A percentile compares a stretch with the other conserved stretches of the same genome.
These are phyloP conservation scores for Sextonia rubra DNA, from an alignment of 164 flowering plant genomes.

Conservation along the genomic window DNA sequence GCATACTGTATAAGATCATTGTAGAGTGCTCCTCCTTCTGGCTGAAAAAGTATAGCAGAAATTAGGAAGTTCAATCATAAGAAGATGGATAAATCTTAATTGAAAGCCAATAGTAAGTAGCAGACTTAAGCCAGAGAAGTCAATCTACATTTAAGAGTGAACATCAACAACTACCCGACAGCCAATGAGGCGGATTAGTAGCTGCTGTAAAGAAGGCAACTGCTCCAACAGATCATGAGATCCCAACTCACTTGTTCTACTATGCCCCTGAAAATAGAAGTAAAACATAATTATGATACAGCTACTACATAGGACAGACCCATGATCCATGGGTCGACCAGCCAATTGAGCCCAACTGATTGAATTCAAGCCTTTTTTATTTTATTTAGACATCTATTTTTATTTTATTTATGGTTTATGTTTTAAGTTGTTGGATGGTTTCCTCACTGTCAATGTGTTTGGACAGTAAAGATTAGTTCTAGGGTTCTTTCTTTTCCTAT, in stretches of 20 bases:
- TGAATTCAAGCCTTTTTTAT: too few relatives aligned
- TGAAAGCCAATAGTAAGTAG: not conserved
- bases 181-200: conserved; percentile 70
- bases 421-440: too few relatives aligned
- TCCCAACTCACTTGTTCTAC: conserved; percentile 62
- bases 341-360: too few relatives aligned
- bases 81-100: not conserved
- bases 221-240: conserved; percentile 68
- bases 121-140: not conserved
- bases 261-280: conserved; percentile 37
- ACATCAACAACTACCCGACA: conserved; percentile 52
- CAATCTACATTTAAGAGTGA: not conserved
- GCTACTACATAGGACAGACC: too few relatives aligned
- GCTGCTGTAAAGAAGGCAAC: conserved; percentile 83
- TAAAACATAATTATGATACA: not conserved
- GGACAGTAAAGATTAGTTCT: too few relatives aligned
- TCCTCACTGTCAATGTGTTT: too few relatives aligned
- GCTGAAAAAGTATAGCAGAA: conserved; percentile 44
- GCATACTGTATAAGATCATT: conserved; percentile 91
- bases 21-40: conserved; percentile 80
- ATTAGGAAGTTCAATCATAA: not conserved
- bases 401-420: too few relatives aligned
- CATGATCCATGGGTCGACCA: too few relatives aligned
- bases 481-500: too few relatives aligned
- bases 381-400: too few relatives aligned